Evolutionary conservation across 2,329 filamentous ascomycete genomes (phyloP).

Genomic region (Diaporthe caulivora): DNA sequence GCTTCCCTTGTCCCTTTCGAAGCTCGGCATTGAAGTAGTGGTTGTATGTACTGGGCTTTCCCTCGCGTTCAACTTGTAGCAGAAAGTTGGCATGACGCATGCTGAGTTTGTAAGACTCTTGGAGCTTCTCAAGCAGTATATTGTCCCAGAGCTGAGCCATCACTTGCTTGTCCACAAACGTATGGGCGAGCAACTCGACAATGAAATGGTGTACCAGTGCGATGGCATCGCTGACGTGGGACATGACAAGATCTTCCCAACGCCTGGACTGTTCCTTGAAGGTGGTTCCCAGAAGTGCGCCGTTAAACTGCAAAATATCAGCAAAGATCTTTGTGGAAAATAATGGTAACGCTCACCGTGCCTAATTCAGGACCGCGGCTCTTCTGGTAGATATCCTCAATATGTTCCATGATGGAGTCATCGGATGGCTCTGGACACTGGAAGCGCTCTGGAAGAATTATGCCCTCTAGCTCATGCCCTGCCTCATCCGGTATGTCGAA

Average conservation of each 20-base stretch:
- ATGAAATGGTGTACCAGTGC: conserved; percentile 67
- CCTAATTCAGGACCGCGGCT: conserved; percentile 68
- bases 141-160: conserved; percentile 55
- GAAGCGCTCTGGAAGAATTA: conserved; percentile 45
- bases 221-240: conserved; percentile 65
- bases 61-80: conserved; percentile 61
- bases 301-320: conserved; percentile 49
- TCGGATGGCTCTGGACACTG: conserved; percentile 35
- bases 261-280: conserved; percentile 68
- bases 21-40: conserved; percentile 62
- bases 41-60: conserved; percentile 63
- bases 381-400: conserved; percentile 54
- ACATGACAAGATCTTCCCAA: conserved; percentile 62
- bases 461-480: conserved; percentile 45
- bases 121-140: conserved; percentile 61
- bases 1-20: conserved; percentile 44
- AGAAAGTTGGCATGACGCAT: conserved; percentile 64
- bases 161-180: conserved; percentile 60
- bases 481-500: conserved; percentile 22
- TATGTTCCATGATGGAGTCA: conserved; percentile 57
- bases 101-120: conserved; percentile 58
- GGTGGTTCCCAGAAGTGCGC: conserved; percentile 54
- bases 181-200: conserved; percentile 51
- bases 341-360: conserved; percentile 58
- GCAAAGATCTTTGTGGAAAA: conserved; percentile 41